A percentile compares a stretch with the other conserved stretches of the same genome.
Conservation (phyloP, 2,329 filamentous ascomycete species). For the Clarireedia sp. region DNA sequence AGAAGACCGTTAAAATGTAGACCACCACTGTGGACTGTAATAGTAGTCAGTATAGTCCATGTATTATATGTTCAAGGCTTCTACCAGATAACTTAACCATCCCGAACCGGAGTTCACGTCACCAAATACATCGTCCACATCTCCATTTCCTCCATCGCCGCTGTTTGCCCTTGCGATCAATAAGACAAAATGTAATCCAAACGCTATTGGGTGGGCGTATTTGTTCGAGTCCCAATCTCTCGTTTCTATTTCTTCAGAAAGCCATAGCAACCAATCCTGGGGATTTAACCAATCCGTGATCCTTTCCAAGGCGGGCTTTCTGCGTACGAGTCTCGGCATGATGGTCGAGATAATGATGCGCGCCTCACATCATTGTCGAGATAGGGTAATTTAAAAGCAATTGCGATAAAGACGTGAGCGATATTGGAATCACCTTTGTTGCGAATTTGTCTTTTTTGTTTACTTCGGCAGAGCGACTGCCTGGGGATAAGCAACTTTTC, state of each 20-base stretch:
- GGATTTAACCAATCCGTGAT: slow-evolving; percentile 75
- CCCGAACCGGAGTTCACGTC: slow-evolving; percentile 53
- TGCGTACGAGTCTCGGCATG: slow-evolving; percentile 77
- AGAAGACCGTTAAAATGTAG: slow-evolving; percentile 59
- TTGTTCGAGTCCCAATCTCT: slow-evolving; percentile 81
- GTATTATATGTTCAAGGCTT: slow-evolving; percentile 16
- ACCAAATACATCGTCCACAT: slow-evolving; percentile 76
- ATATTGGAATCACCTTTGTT: background rate
- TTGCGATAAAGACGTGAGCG: background rate
- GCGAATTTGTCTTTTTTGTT: slow-evolving; percentile 2
- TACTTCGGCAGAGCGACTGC: background rate
- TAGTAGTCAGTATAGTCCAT: slow-evolving; percentile 12
- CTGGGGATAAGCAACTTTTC: background rate
- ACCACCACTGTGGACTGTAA: slow-evolving; percentile 59
- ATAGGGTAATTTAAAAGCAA: background rate
- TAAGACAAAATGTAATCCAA: slow-evolving; percentile 71
- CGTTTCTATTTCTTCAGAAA: slow-evolving; percentile 87
- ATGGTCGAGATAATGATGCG: slow-evolving; percentile 9
- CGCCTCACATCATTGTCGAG: background rate
- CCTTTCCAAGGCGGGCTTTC: slow-evolving; percentile 70
- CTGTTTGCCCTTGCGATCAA: slow-evolving; percentile 77
- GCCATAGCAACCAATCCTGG: slow-evolving; percentile 81
- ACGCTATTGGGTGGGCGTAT: slow-evolving; percentile 67
- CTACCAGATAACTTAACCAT: slow-evolving; percentile 57
- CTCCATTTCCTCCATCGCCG: slow-evolving; percentile 34